phyloP scores from a whole-genome alignment of 108 stramenopile genomes.

The Skeletonema menzelii region DNA sequence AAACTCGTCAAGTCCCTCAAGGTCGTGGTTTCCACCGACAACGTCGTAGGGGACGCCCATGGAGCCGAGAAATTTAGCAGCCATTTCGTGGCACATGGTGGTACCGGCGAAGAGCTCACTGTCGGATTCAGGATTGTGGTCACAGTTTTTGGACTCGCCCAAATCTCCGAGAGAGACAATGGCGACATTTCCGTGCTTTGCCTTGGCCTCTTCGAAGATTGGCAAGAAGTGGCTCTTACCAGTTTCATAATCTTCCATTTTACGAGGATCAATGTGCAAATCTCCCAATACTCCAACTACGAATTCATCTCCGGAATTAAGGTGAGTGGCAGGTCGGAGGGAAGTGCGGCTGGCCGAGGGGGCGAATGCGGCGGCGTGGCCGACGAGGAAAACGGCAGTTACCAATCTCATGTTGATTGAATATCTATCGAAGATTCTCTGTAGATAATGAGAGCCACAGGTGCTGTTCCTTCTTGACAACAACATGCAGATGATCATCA shows the following conservation, averaged over 20 bases:
- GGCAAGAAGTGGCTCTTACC: constrained; percentile 52
- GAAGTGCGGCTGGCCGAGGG: background rate
- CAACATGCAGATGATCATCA: background rate
- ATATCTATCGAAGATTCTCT: background rate
- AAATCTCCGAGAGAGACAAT: constrained; percentile 48
- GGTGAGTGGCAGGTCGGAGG: background rate
- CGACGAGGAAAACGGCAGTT: background rate
- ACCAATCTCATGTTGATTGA: background rate
- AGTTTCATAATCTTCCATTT: constrained; percentile 69
- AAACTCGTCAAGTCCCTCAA: constrained; percentile 95
- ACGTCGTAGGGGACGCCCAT: constrained; percentile 58
- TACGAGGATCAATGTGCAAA: constrained; percentile 84
- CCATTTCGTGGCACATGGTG: constrained; percentile 65
- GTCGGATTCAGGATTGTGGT: constrained; percentile 37
- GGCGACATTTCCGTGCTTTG: constrained; percentile 48
- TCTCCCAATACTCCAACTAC: constrained; percentile 57
- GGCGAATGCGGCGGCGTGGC: background rate
- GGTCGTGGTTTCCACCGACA: constrained; percentile 76
- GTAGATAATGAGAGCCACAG: background rate
- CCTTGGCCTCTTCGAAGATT: constrained; percentile 66
- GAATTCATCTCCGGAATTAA: background rate
- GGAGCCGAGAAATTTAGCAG: constrained; percentile 60
- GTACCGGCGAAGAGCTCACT: constrained; percentile 62
- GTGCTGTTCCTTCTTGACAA: background rate
- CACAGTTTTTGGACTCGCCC: constrained; percentile 49